Percentiles rank a stretch among this genome's conserved stretches.
Evolutionary conservation across 2,329 filamentous ascomycete species (phyloP).

Genomic region (Neoascochyta sp.): DNA sequence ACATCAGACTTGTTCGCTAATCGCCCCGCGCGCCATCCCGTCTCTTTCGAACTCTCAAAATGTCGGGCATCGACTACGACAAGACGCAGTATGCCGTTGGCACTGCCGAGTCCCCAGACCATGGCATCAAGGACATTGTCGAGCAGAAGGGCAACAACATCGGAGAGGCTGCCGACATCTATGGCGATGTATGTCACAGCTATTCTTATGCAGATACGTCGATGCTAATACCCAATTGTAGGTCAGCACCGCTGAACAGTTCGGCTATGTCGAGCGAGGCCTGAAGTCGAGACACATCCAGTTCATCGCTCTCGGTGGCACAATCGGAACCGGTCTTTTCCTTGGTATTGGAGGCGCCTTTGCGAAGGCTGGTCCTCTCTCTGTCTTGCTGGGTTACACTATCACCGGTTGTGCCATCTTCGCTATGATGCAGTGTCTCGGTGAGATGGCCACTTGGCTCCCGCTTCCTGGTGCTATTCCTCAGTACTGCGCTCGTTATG

Average conservation of each 20-base stretch:
- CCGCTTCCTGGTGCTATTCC: conserved; percentile 39
- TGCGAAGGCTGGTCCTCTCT: conserved; percentile 32
- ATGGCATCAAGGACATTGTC: conserved; percentile 26
- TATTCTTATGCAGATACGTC: conserved; percentile 10
- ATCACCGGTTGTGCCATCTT: conserved; percentile 35
- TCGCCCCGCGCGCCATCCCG: conserved; percentile 14
- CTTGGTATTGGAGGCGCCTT: conserved; percentile 35
- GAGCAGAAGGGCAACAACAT: conserved; percentile 25
- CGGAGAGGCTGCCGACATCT: conserved; percentile 51
- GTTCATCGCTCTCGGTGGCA: conserved; percentile 58
- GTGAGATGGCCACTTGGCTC: conserved; percentile 43
- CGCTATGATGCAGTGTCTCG: conserved; percentile 43
- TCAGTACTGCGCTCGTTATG: conserved; percentile 39
- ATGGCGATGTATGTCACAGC: conserved; percentile 53
- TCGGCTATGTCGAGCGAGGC: conserved; percentile 51
- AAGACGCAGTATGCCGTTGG: conserved; percentile 26
- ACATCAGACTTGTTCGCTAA: conserved; percentile 15
- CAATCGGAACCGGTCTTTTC: conserved; percentile 45
- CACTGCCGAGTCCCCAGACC: conserved; percentile 9
- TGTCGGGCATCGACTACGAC: conserved; percentile 23
- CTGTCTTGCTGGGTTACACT: conserved; percentile 36
- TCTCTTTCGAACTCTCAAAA: conserved; percentile 10
- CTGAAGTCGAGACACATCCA: conserved; percentile 55
- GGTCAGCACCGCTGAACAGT: conserved; percentile 49
- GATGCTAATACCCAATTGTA: no score